A percentile compares a stretch with the other conserved stretches of the same genome.
Evolutionary conservation across 2,329 filamentous ascomycete species (phyloP).

Genomic region (Phaeophleospora eucalypticola): DNA sequence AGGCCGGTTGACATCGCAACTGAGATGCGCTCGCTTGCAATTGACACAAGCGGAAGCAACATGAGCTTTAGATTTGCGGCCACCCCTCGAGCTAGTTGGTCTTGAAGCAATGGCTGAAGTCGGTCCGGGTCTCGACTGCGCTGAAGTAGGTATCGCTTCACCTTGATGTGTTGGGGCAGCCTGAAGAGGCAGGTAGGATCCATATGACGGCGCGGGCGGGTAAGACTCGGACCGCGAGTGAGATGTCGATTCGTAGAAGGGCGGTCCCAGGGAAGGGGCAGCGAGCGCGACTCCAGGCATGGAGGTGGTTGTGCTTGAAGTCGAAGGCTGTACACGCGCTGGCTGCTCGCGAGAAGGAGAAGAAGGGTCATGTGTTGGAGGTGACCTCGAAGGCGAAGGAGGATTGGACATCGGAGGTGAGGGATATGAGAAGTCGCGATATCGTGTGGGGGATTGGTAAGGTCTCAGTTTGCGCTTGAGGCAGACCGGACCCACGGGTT

Average conservation of each 20-base stretch:
- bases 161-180: neutral
- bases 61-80: slow-evolving; percentile 53
- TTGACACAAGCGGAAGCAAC: slow-evolving; percentile 81
- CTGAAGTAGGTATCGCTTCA: neutral
- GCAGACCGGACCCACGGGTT: slow-evolving; percentile 7
- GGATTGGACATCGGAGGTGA: slow-evolving; percentile 52
- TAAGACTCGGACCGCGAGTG: neutral
- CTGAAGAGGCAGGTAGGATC: neutral
- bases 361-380: slow-evolving; percentile 11
- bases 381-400: slow-evolving; percentile 37
- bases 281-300: slow-evolving; percentile 19
- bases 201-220: neutral
- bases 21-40: slow-evolving; percentile 77
- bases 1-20: slow-evolving; percentile 64
- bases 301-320: slow-evolving; percentile 4
- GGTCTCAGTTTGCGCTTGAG: slow-evolving; percentile 19
- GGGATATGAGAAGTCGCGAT: slow-evolving; percentile 34
- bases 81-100: slow-evolving; percentile 17
- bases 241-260: slow-evolving; percentile 10
- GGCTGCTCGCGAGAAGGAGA: slow-evolving; percentile 7
- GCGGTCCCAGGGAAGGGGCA: slow-evolving; percentile 8
- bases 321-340: neutral
- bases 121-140: neutral
- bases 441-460: slow-evolving; percentile 5
- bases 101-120: neutral